These are phyloP conservation scores for Echinochloa phyllopogon DNA, from an alignment of 176 grass and related monocot genomes.

Conservation along the genomic window DNA sequence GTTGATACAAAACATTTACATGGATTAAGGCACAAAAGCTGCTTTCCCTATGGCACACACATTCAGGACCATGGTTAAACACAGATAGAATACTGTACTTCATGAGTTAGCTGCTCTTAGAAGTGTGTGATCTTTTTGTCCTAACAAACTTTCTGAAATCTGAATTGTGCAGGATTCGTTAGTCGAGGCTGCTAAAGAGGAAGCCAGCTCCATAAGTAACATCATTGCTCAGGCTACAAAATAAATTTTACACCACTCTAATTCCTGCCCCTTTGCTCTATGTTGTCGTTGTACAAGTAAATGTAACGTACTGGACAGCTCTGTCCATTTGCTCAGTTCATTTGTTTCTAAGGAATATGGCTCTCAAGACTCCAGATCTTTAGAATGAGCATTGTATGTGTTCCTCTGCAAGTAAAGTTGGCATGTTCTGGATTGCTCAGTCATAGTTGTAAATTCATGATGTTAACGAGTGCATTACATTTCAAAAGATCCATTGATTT, in stretches of 20 bases:
- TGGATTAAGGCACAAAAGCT: not conserved
- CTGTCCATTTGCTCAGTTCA: slow-evolving; percentile 23
- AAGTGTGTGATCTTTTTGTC: not conserved
- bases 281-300: slow-evolving; percentile 26
- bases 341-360: slow-evolving; percentile 14
- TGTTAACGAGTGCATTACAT: not conserved
- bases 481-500: not conserved
- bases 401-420: slow-evolving; percentile 4
- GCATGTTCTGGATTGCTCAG: not conserved
- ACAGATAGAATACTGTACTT: not conserved
- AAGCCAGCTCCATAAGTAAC: slow-evolving; percentile 81
- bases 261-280: not conserved
- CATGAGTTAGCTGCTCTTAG: not conserved
- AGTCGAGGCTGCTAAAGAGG: slow-evolving; percentile 87
- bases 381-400: slow-evolving; percentile 35
- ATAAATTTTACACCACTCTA: slow-evolving; percentile 36
- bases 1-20: not conserved
- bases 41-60: not conserved
- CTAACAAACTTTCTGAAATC: not conserved
- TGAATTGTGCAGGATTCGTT: slow-evolving; percentile 58
- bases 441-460: slow-evolving; percentile 36
- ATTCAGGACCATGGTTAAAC: not conserved
- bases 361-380: not conserved
- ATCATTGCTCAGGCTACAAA: slow-evolving; percentile 84
- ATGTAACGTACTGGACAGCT: slow-evolving; percentile 39